These are phyloP conservation scores for Yamadazyma friedrichii DNA, from an alignment of 1,139 yeast species.

Conservation along the genomic window DNA sequence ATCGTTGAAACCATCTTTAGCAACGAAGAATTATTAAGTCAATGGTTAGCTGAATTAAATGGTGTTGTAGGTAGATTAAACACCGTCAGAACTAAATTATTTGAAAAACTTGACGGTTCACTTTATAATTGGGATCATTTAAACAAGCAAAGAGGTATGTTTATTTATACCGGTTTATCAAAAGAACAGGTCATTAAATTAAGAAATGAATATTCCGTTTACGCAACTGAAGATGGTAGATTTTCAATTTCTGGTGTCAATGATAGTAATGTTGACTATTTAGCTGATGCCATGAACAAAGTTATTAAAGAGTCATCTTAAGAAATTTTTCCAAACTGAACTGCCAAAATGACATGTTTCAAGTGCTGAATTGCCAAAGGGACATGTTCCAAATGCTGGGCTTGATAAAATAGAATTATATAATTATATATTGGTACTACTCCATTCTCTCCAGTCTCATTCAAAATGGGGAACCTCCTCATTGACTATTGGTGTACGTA, in stretches of 20 bases:
- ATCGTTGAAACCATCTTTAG: constrained; percentile 76
- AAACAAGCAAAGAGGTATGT: constrained; percentile 93
- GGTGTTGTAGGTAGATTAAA: constrained; percentile 77
- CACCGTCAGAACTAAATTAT: constrained; percentile 67
- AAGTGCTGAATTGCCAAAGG: too few relatives aligned
- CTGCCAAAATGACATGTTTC: background rate
- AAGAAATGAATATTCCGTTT: constrained; percentile 72
- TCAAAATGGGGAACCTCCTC: too few relatives aligned
- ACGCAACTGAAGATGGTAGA: constrained; percentile 87
- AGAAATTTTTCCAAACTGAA: background rate
- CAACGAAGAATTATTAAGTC: constrained; percentile 56
- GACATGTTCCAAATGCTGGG: too few relatives aligned
- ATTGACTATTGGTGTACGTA: too few relatives aligned
- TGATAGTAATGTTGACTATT: constrained; percentile 73
- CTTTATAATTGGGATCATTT: constrained; percentile 83
- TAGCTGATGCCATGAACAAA: constrained; percentile 72
- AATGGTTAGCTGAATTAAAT: constrained; percentile 80
- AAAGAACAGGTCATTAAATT: constrained; percentile 68
- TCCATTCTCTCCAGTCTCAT: background rate
- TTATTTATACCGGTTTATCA: constrained; percentile 82
- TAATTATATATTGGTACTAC: too few relatives aligned
- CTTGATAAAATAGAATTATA: too few relatives aligned
- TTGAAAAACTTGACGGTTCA: constrained; percentile 52
- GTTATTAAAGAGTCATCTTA: constrained; percentile 33
- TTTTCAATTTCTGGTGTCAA: constrained; percentile 90